phyloP scores from a whole-genome alignment of 805 yeast species.

The Candida taoyuanica region DNA sequence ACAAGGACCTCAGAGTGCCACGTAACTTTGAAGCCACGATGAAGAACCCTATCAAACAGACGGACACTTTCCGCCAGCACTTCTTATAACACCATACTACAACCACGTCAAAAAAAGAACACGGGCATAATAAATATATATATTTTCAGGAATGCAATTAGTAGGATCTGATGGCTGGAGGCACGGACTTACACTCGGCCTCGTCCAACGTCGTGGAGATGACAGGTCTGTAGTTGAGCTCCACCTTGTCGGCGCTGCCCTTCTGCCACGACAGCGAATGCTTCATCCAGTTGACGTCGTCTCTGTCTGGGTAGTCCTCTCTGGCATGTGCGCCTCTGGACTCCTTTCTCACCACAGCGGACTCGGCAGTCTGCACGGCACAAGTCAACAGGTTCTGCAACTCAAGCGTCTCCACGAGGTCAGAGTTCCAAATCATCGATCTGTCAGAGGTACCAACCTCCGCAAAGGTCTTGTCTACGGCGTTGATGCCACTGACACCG shows the following conservation, averaged over 20 bases:
- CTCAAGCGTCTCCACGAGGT: slow-evolving; percentile 92
- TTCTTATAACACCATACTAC: not conserved
- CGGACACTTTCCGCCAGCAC: slow-evolving; percentile 3
- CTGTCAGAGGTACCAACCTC: slow-evolving; percentile 88
- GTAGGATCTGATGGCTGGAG: slow-evolving; percentile 95
- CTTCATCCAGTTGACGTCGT: slow-evolving; percentile 96
- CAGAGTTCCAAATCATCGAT: slow-evolving; percentile 99
- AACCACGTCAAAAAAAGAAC: not conserved
- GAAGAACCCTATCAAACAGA: slow-evolving; percentile 18
- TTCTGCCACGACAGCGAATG: slow-evolving; percentile 93
- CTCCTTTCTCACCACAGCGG: slow-evolving; percentile 94
- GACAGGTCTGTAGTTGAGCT: slow-evolving; percentile 82
- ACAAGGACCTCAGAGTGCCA: slow-evolving; percentile 7
- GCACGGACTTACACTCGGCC: slow-evolving; percentile 89
- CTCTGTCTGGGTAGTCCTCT: slow-evolving; percentile 95
- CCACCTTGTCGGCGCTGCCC: slow-evolving; percentile 62
- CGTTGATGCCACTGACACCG: slow-evolving; percentile 77
- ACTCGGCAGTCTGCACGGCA: slow-evolving; percentile 91
- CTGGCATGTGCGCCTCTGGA: slow-evolving; percentile 99
- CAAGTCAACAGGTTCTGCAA: slow-evolving; percentile 94
- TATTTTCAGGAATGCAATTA: slow-evolving; percentile 30
- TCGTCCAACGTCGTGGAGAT: slow-evolving; percentile 81
- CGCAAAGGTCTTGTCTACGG: slow-evolving; percentile 67
- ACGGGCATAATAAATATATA: not conserved
- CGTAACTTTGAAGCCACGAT: slow-evolving; percentile 11